These are phyloP conservation scores for Microdochium trichocladiopsis DNA, from an alignment of 2,329 filamentous ascomycete species.

Conservation along the genomic window DNA sequence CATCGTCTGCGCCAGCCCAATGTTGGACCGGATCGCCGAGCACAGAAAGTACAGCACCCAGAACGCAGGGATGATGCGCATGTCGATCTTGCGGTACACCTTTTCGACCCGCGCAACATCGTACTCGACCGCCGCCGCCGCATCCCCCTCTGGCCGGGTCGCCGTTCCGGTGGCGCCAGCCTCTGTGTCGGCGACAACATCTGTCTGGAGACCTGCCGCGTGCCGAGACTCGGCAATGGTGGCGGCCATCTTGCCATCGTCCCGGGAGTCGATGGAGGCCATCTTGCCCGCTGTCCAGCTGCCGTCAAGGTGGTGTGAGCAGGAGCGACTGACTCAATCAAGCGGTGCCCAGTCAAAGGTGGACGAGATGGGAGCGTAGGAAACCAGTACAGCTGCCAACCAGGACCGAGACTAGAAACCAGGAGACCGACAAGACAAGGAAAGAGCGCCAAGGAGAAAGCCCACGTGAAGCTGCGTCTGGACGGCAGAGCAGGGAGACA, in stretches of 20 bases:
- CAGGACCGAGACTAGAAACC: too few relatives aligned
- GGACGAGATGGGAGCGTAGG: too few relatives aligned
- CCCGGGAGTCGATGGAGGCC: neutral
- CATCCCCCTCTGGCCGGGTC: slow-evolving; percentile 7
- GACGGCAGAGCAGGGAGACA: too few relatives aligned
- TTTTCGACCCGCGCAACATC: slow-evolving; percentile 43
- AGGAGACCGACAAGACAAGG: too few relatives aligned
- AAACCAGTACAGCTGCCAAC: too few relatives aligned
- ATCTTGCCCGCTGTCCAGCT: neutral
- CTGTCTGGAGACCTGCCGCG: neutral
- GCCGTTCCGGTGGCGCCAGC: slow-evolving; percentile 7
- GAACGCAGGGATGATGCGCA: slow-evolving; percentile 64
- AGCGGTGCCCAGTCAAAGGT: too few relatives aligned
- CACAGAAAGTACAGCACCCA: slow-evolving; percentile 90
- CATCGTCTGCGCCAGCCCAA: slow-evolving; percentile 93
- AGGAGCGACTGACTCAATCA: too few relatives aligned
- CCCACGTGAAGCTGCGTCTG: too few relatives aligned
- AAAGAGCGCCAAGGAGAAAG: too few relatives aligned
- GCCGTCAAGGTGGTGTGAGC: too few relatives aligned
- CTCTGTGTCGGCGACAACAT: slow-evolving; percentile 8
- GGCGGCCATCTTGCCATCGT: neutral
- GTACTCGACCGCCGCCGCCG: slow-evolving; percentile 22
- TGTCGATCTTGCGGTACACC: slow-evolving; percentile 52
- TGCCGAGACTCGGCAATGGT: neutral
- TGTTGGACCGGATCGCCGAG: slow-evolving; percentile 85